Evolutionary conservation across 768 basidiomycete species (phyloP).

Genomic region (Lactarius indigo): DNA sequence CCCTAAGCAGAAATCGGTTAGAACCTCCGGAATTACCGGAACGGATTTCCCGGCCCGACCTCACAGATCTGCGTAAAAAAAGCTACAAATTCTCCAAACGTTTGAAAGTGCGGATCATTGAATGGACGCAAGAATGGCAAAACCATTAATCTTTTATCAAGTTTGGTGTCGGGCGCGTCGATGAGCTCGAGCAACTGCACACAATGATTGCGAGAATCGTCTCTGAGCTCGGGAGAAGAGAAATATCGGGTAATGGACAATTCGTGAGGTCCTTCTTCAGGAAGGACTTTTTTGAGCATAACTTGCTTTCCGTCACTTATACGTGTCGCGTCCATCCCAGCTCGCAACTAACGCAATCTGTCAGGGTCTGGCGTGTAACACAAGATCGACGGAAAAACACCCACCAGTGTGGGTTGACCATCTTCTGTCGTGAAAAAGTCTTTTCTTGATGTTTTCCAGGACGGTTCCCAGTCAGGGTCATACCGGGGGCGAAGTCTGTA

Average conservation of each 20-base stretch:
- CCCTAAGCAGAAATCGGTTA: conserved; percentile 11
- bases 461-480: conserved; percentile 10
- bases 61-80: conserved; percentile 23
- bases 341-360: conserved; percentile 1
- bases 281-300: conserved; percentile 25
- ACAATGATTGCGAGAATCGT: conserved; percentile 23
- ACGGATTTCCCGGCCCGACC: not conserved
- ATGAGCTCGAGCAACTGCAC: conserved; percentile 22
- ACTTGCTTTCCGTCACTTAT: conserved; percentile 22
- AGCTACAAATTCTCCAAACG: conserved; percentile 24
- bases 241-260: not conserved
- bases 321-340: conserved; percentile 23
- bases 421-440: conserved; percentile 14
- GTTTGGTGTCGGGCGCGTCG: conserved; percentile 1
- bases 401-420: conserved; percentile 9
- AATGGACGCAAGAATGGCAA: conserved; percentile 24
- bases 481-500: conserved; percentile 19
- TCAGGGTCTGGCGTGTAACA: not conserved
- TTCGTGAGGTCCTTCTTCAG: conserved; percentile 20
- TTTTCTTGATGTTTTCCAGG: conserved; percentile 4
- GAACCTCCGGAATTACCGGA: not conserved
- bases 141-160: conserved; percentile 19
- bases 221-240: conserved; percentile 14
- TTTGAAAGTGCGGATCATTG: conserved; percentile 23
- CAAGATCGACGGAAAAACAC: not conserved